A percentile compares a stretch with the other conserved stretches of the same genome.
Conservation (phyloP, 768 basidiomycete species). For the Pleurotus ostreatus region DNA sequence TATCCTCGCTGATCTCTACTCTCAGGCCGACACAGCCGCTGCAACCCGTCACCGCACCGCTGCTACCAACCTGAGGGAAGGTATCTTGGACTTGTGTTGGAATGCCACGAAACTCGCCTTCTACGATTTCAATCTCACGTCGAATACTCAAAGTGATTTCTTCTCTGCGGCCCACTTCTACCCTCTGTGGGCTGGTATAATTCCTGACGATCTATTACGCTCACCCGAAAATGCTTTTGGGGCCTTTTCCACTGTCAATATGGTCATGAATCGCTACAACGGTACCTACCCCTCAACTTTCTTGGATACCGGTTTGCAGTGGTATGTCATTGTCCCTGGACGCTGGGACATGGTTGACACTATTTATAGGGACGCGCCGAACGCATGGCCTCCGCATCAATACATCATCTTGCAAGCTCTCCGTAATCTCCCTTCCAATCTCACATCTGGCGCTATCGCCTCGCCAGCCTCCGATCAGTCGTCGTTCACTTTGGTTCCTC, state of each 20-base stretch:
- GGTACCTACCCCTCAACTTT: slow-evolving; percentile 84
- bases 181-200: slow-evolving; percentile 83
- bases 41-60: slow-evolving; percentile 47
- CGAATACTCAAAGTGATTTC: slow-evolving; percentile 56
- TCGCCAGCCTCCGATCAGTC: slow-evolving; percentile 45
- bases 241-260: slow-evolving; percentile 70
- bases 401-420: slow-evolving; percentile 80
- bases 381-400: slow-evolving; percentile 84
- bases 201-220: slow-evolving; percentile 64
- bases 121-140: slow-evolving; percentile 83
- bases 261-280: slow-evolving; percentile 82
- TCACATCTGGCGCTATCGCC: slow-evolving; percentile 57
- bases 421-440: slow-evolving; percentile 64
- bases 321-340: slow-evolving; percentile 36
- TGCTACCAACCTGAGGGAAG: slow-evolving; percentile 57
- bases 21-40: slow-evolving; percentile 34
- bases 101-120: slow-evolving; percentile 79
- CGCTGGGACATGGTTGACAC: not conserved
- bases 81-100: slow-evolving; percentile 86
- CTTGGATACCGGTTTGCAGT: slow-evolving; percentile 75
- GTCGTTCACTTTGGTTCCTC: slow-evolving; percentile 65
- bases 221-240: slow-evolving; percentile 59
- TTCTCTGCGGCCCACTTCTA: slow-evolving; percentile 81
- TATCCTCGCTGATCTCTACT: slow-evolving; percentile 60
- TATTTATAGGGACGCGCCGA: slow-evolving; percentile 70